phyloP scores from a whole-genome alignment of 106 monocot species.

The Platanthera guangdongensis region DNA sequence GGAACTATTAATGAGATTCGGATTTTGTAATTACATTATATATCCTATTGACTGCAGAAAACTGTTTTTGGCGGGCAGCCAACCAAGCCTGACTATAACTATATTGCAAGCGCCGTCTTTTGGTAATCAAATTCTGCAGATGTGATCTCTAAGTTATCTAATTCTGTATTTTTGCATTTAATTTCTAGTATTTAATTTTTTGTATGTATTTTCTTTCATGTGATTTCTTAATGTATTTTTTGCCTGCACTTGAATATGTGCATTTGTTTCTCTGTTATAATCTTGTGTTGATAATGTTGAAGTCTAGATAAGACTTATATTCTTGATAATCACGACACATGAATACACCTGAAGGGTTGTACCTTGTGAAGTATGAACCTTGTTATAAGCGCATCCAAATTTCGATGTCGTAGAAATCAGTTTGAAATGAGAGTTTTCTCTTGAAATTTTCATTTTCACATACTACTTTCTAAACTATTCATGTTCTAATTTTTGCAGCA shows the following conservation, averaged over 20 bases:
- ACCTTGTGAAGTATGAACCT: background rate
- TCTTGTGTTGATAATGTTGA: too few species aligned
- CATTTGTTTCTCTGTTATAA: too few species aligned
- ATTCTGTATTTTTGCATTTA: background rate
- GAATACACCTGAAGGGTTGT: background rate
- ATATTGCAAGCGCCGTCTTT: slow-evolving; percentile 88
- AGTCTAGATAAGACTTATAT: too few species aligned
- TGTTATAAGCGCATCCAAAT: background rate
- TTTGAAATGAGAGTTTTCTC: background rate
- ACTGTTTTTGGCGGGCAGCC: slow-evolving; percentile 98
- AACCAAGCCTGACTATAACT: slow-evolving; percentile 71
- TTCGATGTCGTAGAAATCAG: background rate
- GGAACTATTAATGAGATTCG: background rate
- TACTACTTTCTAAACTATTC: background rate
- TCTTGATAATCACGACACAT: too few species aligned
- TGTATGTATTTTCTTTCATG: too few species aligned
- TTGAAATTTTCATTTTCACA: background rate
- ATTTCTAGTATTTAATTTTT: too few species aligned
- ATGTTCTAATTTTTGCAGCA: slow-evolving; percentile 30
- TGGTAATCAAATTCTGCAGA: slow-evolving; percentile 26
- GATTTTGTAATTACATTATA: slow-evolving; percentile 1
- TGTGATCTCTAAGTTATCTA: background rate
- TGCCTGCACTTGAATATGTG: too few species aligned
- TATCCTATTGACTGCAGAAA: slow-evolving; percentile 56
- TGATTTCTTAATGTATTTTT: too few species aligned